Conservation (phyloP, 2,329 filamentous ascomycete species). For the Gaeumannomyces sp. region DNA sequence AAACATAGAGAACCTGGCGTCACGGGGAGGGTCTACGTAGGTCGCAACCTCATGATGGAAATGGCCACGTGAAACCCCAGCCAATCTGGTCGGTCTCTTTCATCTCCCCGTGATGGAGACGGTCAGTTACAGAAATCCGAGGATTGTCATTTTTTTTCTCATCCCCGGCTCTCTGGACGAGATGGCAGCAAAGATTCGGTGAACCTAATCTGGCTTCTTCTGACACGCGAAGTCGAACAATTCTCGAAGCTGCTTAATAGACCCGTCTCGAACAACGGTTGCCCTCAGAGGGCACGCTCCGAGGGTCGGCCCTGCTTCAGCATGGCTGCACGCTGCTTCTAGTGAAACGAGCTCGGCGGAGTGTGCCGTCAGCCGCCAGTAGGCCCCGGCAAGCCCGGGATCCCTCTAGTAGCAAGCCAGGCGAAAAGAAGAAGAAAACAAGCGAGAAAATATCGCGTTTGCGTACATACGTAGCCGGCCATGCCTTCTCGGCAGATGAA, state of each 20-base stretch:
- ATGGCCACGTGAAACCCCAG: not conserved
- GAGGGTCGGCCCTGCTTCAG: not conserved
- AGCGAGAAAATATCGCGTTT: not conserved
- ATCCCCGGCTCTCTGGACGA: not conserved
- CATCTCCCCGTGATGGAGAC: not conserved
- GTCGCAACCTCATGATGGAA: not conserved
- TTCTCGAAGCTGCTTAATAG: not conserved
- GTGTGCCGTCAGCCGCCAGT: not conserved
- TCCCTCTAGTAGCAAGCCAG: not conserved
- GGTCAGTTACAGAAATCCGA: not conserved
- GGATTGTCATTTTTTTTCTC: not conserved
- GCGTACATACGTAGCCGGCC: not conserved
- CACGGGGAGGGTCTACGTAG: not conserved
- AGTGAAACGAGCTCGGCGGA: not conserved
- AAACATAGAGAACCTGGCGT: not conserved
- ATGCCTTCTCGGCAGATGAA: not conserved
- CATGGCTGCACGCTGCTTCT: not conserved
- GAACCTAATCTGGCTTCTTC: not conserved
- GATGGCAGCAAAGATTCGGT: not conserved
- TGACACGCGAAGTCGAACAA: not conserved
- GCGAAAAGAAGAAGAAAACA: not conserved
- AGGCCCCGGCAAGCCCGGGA: not conserved
- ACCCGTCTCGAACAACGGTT: not conserved
- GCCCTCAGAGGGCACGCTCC: not conserved
- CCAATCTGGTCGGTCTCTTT: not conserved